These are phyloP conservation scores for Colletotrichum musae DNA, from an alignment of 2,329 filamentous ascomycete genomes.

Conservation along the genomic window DNA sequence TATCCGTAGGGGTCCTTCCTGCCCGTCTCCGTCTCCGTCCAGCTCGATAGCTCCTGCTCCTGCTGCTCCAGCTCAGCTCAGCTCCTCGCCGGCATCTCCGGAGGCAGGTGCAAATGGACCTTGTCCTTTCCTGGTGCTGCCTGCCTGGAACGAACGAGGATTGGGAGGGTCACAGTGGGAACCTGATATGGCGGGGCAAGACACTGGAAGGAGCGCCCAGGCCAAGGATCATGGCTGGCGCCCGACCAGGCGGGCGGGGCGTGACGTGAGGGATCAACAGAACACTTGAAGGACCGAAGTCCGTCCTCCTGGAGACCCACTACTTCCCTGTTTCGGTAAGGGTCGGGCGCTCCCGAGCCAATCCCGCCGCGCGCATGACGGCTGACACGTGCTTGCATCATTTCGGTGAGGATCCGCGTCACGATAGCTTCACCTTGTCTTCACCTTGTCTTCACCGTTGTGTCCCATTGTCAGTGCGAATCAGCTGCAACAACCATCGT, in stretches of 20 bases:
- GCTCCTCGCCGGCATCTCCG: constrained; percentile 21
- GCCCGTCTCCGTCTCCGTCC: too few species aligned
- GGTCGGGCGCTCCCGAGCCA: constrained; percentile 24
- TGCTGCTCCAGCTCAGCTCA: neutral
- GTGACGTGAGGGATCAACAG: constrained; percentile 24
- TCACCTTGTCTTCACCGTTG: neutral
- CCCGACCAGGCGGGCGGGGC: constrained; percentile 5
- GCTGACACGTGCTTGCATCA: constrained; percentile 4
- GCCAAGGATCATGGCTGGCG: too few species aligned
- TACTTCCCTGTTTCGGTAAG: neutral
- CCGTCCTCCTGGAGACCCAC: neutral
- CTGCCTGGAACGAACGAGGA: neutral
- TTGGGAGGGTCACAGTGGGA: too few species aligned
- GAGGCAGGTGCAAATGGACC: constrained; percentile 1
- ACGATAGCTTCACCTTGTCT: neutral
- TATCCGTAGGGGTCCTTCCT: too few species aligned
- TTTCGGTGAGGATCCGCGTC: neutral
- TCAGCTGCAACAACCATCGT: neutral
- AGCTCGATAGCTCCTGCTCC: too few species aligned
- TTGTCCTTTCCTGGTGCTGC: neutral
- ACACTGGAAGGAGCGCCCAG: constrained; percentile 2
- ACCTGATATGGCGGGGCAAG: constrained; percentile 16
- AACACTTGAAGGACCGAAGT: constrained; percentile 12
- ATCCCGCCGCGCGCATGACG: constrained; percentile 22
- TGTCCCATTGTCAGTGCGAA: neutral